Base-by-base conservation (phyloP, 805 yeast species). In the Kodamaea jinghongensis region DNA sequence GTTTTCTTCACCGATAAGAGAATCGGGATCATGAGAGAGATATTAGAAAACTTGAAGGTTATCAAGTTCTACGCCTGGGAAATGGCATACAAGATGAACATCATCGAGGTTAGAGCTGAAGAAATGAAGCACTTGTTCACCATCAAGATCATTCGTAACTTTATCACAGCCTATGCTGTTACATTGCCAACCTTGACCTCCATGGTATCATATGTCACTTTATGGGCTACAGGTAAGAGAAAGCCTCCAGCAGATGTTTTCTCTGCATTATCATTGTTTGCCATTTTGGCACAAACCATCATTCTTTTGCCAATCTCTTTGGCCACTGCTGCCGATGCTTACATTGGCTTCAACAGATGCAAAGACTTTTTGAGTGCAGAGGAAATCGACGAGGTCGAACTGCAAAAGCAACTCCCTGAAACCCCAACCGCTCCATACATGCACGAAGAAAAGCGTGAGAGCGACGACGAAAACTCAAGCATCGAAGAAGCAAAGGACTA, bases 1-100 rank as follows among this genome's bases (percentile, higher is more conserved):
- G 67, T 63, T 31, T 52, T 53, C 43, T 62, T 45, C 49, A 70
- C 75, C n/a, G 75, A 70, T 48, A 55, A 60, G 44, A 51, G 75
- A 45, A 62, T 70, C 35, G 54, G 68, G 16, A 54, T 64, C 38
- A 68, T 70, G 67, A 61, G 73, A 43, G 74, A 70, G 49, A 58
- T 65, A 26, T 58, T 70, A 42, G 52, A 53, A 35, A 64, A 68
- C 49, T 52, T 70, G 45, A 70, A 70, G 47, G 54, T 70, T 22
- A 68, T 70, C 50, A 70, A 70, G 51, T 70, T 61, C 39, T 70
- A 69, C 46, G 70, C 74, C 10, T 70, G 76, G 76, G 76, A 70
- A 51, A 23, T 56, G 38, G 71, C 76, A 13, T 70, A 70, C 52
- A 60, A 61, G 46, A 39, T 52, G 29, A 57, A 50, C 42, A 60